A percentile compares a stretch with the other conserved stretches of the same genome.
Conservation (phyloP, 2,329 filamentous ascomycete species). For the Pestalotiopsis sp. region DNA sequence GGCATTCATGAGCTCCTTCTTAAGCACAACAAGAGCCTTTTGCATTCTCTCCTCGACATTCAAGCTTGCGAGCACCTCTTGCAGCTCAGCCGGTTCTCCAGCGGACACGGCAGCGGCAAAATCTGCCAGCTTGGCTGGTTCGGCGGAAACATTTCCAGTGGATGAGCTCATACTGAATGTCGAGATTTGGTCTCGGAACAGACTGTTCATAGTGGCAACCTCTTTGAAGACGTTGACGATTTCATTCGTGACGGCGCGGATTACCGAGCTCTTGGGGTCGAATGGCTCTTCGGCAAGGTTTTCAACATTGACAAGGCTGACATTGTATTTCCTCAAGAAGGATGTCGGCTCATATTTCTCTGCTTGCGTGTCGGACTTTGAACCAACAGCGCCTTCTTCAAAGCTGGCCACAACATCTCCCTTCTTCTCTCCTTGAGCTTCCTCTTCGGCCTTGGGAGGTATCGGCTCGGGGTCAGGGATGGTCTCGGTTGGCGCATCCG, state of each 20-base stretch:
- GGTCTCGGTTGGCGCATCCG: slow-evolving; percentile 49
- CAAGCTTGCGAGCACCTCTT: slow-evolving; percentile 85
- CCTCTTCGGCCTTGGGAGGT: slow-evolving; percentile 58
- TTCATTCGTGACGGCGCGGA: slow-evolving; percentile 92
- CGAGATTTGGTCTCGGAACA: slow-evolving; percentile 96
- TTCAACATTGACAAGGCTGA: slow-evolving; percentile 94
- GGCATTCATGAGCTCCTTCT: slow-evolving; percentile 98
- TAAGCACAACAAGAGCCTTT: slow-evolving; percentile 88
- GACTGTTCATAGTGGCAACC: slow-evolving; percentile 87
- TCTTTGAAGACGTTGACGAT: slow-evolving; percentile 99
- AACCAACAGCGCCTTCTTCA: slow-evolving; percentile 75
- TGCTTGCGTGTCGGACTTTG: slow-evolving; percentile 51
- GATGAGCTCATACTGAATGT: slow-evolving; percentile 96
- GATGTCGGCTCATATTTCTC: slow-evolving; percentile 82
- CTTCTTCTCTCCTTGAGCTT: slow-evolving; percentile 66
- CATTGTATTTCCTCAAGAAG: slow-evolving; percentile 87
- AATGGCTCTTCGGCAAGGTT: slow-evolving; percentile 88
- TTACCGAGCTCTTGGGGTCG: slow-evolving; percentile 86
- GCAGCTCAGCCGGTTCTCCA: slow-evolving; percentile 87
- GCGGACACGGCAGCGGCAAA: slow-evolving; percentile 97
- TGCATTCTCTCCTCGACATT: slow-evolving; percentile 91
- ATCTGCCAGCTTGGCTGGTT: slow-evolving; percentile 92
- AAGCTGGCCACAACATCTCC: slow-evolving; percentile 97
- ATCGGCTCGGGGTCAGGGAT: slow-evolving; percentile 65
- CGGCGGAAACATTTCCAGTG: slow-evolving; percentile 90